phyloP scores from a whole-genome alignment of 176 grass and related monocot species.

The Musa troglodytarum region DNA sequence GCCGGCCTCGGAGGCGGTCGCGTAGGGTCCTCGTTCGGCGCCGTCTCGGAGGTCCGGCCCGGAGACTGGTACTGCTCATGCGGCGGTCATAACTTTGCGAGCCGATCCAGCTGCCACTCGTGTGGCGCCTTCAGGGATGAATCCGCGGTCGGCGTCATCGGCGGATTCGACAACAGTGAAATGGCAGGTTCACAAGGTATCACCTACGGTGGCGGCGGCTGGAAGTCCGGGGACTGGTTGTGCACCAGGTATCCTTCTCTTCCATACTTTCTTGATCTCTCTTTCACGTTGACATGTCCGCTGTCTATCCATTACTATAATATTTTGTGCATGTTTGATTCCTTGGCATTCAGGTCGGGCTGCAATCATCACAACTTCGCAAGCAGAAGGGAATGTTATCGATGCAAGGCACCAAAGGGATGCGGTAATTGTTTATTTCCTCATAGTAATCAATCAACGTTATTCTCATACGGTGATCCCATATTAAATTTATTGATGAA shows the following conservation, averaged over 20 bases:
- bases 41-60: constrained; percentile 37
- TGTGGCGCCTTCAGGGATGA: constrained; percentile 62
- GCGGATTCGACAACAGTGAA: constrained; percentile 38
- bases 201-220: constrained; percentile 26
- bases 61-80: constrained; percentile 92
- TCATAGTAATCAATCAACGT: too few species aligned
- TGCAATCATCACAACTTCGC: too few species aligned
- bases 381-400: too few species aligned
- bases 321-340: too few species aligned
- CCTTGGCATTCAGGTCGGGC: too few species aligned
- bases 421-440: too few species aligned
- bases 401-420: too few species aligned
- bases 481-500: too few species aligned
- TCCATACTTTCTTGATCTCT: too few species aligned
- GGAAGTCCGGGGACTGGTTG: constrained; percentile 98
- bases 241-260: constrained; percentile 56
- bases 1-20: background rate
- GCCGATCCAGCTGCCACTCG: constrained; percentile 81
- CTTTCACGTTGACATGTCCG: too few species aligned
- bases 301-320: too few species aligned
- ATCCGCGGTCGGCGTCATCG: constrained; percentile 20
- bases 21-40: background rate
- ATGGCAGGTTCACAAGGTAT: constrained; percentile 37
- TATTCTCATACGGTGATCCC: too few species aligned
- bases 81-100: constrained; percentile 88